A percentile compares a stretch with the other conserved stretches of the same genome.
phyloP scores from a whole-genome alignment of 441 rosid species.

The Euphorbia celastroides region DNA sequence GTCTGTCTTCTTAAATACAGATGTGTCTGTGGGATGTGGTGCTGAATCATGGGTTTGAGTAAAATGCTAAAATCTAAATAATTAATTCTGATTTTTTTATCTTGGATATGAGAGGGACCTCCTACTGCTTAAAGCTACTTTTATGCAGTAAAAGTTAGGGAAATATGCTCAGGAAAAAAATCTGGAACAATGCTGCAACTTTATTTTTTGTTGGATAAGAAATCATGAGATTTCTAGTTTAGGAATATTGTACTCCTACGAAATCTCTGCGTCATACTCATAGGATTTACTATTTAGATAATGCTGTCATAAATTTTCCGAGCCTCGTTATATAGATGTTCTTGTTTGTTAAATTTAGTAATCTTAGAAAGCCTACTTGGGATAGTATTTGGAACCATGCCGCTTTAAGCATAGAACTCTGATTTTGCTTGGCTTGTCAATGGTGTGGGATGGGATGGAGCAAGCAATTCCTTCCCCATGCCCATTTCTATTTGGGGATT shows the following conservation, averaged over 20 bases:
- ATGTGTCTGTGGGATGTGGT: background rate
- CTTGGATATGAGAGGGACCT: background rate
- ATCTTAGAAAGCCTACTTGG: background rate
- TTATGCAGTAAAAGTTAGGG: background rate
- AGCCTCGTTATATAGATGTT: background rate
- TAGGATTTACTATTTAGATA: background rate
- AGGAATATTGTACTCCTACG: background rate
- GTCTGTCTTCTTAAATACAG: background rate
- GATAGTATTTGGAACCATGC: background rate
- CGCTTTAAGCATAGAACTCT: background rate
- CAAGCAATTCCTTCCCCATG: background rate
- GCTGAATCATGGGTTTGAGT: background rate
- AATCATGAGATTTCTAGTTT: background rate
- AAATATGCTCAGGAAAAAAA: background rate
- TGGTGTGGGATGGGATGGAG: background rate
- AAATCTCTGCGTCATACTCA: background rate
- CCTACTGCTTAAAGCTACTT: background rate
- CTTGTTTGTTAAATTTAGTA: background rate
- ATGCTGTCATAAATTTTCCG: background rate
- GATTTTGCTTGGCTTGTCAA: background rate
- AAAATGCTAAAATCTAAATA: background rate
- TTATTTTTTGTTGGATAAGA: conserved; percentile 2
- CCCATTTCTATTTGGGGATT: background rate
- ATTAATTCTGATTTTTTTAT: background rate
- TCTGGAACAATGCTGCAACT: background rate